phyloP scores from a whole-genome alignment of 2,329 filamentous ascomycete species.

The Aureobasidium sp. region DNA sequence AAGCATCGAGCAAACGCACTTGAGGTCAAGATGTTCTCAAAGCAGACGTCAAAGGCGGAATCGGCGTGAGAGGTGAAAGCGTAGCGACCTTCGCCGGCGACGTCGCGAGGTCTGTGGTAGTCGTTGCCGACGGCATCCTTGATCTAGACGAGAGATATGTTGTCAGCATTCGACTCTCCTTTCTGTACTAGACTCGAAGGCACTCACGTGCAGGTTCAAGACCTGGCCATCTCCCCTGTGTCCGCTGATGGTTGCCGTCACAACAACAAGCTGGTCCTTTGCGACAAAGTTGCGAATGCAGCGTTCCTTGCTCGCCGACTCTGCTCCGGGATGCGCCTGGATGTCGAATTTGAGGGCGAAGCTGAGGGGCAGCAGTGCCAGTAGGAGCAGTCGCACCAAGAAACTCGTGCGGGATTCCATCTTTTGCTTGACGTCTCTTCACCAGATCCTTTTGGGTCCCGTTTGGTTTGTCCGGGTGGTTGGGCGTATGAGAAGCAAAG shows the following conservation, averaged over 20 bases:
- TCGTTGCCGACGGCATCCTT: slow-evolving; percentile 93
- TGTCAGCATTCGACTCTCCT: slow-evolving; percentile 11
- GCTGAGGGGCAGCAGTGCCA: slow-evolving; percentile 33
- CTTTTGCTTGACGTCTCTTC: not conserved
- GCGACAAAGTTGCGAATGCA: slow-evolving; percentile 95
- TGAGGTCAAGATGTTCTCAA: slow-evolving; percentile 70
- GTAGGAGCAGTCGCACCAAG: slow-evolving; percentile 23
- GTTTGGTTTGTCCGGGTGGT: not conserved
- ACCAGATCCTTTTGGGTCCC: not conserved
- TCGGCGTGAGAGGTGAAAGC: slow-evolving; percentile 91
- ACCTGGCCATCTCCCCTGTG: slow-evolving; percentile 81
- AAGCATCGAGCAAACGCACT: slow-evolving; percentile 45
- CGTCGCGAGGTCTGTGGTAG: slow-evolving; percentile 83
- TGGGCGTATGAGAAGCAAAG: not conserved
- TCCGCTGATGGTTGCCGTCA: slow-evolving; percentile 84
- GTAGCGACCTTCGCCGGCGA: slow-evolving; percentile 83
- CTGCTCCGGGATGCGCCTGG: slow-evolving; percentile 56
- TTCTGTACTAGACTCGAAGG: not conserved
- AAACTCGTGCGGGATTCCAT: slow-evolving; percentile 20
- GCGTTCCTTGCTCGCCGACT: slow-evolving; percentile 61
- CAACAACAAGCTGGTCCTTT: slow-evolving; percentile 87
- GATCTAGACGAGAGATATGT: slow-evolving; percentile 52
- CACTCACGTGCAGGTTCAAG: slow-evolving; percentile 84
- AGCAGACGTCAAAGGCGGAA: slow-evolving; percentile 92
- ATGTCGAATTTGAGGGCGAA: slow-evolving; percentile 90